Percentiles rank a stretch among this genome's conserved stretches.
Conservation (phyloP, 257 asterid genomes). For the Cordia subcordata region DNA sequence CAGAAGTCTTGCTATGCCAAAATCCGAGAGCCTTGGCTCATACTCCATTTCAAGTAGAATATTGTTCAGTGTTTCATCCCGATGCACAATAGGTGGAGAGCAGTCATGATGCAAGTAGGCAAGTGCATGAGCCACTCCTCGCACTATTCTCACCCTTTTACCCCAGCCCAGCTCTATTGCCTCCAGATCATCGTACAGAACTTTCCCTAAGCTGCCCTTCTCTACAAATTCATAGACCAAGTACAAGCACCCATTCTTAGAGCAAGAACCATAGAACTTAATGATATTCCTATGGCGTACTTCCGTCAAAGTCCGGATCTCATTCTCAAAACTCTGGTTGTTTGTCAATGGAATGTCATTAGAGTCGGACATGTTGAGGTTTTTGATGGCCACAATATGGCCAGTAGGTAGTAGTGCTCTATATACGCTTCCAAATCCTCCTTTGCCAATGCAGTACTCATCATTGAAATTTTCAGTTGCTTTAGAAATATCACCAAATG, state of each 20-base stretch:
- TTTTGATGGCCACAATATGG: slow-evolving; percentile 70
- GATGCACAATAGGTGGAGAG: slow-evolving; percentile 77
- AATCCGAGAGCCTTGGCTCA: slow-evolving; percentile 87
- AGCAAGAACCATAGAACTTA: slow-evolving; percentile 81
- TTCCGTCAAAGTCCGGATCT: slow-evolving; percentile 71
- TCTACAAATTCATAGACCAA: slow-evolving; percentile 82
- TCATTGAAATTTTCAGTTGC: slow-evolving; percentile 70
- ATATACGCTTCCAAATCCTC: slow-evolving; percentile 85
- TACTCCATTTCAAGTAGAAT: slow-evolving; percentile 61
- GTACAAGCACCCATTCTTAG: slow-evolving; percentile 68
- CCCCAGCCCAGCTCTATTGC: slow-evolving; percentile 58
- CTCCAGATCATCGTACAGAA: slow-evolving; percentile 41
- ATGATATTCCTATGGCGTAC: slow-evolving; percentile 86
- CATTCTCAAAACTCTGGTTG: slow-evolving; percentile 69
- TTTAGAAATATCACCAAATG: slow-evolving; percentile 61
- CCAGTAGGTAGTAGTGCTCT: slow-evolving; percentile 58
- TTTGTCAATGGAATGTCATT: slow-evolving; percentile 41
- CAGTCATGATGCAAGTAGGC: slow-evolving; percentile 95
- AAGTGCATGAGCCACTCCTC: slow-evolving; percentile 88
- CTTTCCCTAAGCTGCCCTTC: slow-evolving; percentile 67
- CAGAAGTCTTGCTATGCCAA: slow-evolving; percentile 80
- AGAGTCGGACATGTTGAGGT: slow-evolving; percentile 61
- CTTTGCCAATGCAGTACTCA: slow-evolving; percentile 68
- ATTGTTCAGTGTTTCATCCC: slow-evolving; percentile 73
- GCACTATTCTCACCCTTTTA: slow-evolving; percentile 58